Percentiles rank a stretch among this genome's conserved stretches.
phyloP scores from a whole-genome alignment of 805 yeast genomes.

The Metschnikowia hibisci region DNA sequence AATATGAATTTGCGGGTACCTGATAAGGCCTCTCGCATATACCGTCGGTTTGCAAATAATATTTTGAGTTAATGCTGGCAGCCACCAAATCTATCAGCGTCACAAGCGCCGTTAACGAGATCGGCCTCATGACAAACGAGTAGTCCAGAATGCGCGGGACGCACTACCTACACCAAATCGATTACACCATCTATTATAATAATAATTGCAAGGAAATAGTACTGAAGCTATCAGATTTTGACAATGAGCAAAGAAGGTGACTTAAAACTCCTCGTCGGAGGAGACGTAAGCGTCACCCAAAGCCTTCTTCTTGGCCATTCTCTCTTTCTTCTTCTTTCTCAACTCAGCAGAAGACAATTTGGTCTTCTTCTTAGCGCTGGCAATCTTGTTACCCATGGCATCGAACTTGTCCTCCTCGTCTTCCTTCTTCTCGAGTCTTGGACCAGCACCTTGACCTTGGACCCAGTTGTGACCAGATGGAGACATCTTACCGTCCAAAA shows the following conservation, averaged over 20 bases:
- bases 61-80: not conserved
- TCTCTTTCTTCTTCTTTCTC: constrained; percentile 99
- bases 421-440: constrained; percentile 96
- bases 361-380: constrained; percentile 91
- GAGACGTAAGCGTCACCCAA: constrained; percentile 99
- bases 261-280: constrained; percentile 68
- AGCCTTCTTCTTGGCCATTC: constrained; percentile 99
- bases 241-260: constrained; percentile 10
- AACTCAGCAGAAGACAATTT: constrained; percentile 98
- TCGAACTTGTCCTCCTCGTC: constrained; percentile 93
- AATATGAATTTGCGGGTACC: constrained; percentile 7
- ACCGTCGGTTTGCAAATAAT: not conserved
- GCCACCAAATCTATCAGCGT: not conserved
- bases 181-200: constrained; percentile 18
- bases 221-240: constrained; percentile 9
- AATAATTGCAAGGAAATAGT: constrained; percentile 18
- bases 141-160: constrained; percentile 3
- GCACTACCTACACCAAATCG: not conserved
- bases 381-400: constrained; percentile 99
- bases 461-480: constrained; percentile 99
- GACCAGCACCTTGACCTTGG: constrained; percentile 99
- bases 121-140: not conserved
- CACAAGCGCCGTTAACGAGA: not conserved
- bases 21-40: not conserved
- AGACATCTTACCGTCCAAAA: constrained; percentile 94